Evolutionary conservation across 306 rosid genomes (phyloP), one percentile per base, ranked within the genome.

Genomic region (Gillenia trifoliata): DNA sequence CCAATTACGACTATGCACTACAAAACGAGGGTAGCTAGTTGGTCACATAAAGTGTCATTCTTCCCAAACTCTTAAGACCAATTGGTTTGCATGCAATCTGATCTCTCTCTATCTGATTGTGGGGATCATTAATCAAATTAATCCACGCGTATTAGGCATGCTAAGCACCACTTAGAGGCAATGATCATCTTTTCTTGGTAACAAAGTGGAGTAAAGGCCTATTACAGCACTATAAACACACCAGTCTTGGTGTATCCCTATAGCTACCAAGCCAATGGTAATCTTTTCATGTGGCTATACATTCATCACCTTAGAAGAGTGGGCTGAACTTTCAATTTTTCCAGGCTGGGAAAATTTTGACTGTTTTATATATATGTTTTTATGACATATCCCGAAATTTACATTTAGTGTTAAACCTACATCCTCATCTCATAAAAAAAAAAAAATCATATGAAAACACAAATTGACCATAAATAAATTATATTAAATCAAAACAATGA

Each of bases 111-210:
- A 33, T 10, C 11, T 19, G 12, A 3, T 31, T 63, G n/a, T 31
- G 26, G 63, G 63, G 63, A 30, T 70, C 47, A 70, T 52, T n/a
- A 70, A 31, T 31, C n/a, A n/a, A 70, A 47, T 22, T 31, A 38
- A 22, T 22, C 41, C 74, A 70, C 49, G 47, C 49, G 64, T 52
- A 31, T 52, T 31, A 70, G 64, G 64, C 74, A 70, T 33, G 49
- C 64, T 12, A 33, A 70, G 26, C 31, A 54, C 23, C 33, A 20
- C 31, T 28, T 34, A n/a, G 13, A 6, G 64, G 26, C 64, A 33
- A 54, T 70, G 17, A 52, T 70, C n/a, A 10, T 54, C 16, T 33
- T 70, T 70, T 57, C 3, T 34, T 12, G n/a, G 74, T 70, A 31
- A 52, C 30, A 68, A 47, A 2, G 25, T 36, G 43, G 22, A 9